Percentiles rank a stretch among this genome's conserved stretches.
Evolutionary conservation across 1,284 basidiomycete genomes (phyloP).

Genomic region (Ceratorhiza oryzae-sativae): DNA sequence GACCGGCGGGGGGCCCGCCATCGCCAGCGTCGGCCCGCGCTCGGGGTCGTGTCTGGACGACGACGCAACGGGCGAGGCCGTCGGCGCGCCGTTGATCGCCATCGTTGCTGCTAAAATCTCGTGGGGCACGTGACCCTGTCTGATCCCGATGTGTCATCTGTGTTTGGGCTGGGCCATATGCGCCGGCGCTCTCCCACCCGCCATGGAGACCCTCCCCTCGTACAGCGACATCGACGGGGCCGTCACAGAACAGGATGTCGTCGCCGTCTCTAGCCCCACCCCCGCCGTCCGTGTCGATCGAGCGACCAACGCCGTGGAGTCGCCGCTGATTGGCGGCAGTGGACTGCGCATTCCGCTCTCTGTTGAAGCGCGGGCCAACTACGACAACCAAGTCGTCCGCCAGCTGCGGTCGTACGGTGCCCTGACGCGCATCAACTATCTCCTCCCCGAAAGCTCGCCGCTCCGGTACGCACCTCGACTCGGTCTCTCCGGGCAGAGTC

Average conservation of each 20-base stretch:
- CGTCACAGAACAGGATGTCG: not conserved
- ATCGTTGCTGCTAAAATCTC: slow-evolving; percentile 33
- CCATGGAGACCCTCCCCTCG: slow-evolving; percentile 6
- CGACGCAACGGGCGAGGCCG: not conserved
- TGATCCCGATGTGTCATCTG: not conserved
- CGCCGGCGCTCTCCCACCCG: not conserved
- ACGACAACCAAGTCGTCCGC: not conserved
- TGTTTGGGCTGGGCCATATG: no score
- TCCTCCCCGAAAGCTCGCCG: not conserved
- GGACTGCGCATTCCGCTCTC: slow-evolving; percentile 21
- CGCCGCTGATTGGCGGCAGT: slow-evolving; percentile 3
- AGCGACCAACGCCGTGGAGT: not conserved
- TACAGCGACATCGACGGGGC: not conserved
- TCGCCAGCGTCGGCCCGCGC: not conserved
- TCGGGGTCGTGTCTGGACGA: slow-evolving; percentile 19
- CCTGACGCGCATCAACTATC: not conserved
- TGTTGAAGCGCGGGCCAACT: not conserved
- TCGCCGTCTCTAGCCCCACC: not conserved
- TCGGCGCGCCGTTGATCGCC: not conserved
- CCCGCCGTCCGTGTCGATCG: not conserved
- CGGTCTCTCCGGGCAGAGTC: not conserved
- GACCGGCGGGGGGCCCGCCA: not conserved
- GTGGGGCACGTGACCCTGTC: not conserved
- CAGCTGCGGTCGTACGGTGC: slow-evolving; percentile 8
- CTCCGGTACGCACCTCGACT: not conserved